Evolutionary conservation across 2,329 filamentous ascomycete species (phyloP).

Genomic region (Macrophomina pseudophaseolina): DNA sequence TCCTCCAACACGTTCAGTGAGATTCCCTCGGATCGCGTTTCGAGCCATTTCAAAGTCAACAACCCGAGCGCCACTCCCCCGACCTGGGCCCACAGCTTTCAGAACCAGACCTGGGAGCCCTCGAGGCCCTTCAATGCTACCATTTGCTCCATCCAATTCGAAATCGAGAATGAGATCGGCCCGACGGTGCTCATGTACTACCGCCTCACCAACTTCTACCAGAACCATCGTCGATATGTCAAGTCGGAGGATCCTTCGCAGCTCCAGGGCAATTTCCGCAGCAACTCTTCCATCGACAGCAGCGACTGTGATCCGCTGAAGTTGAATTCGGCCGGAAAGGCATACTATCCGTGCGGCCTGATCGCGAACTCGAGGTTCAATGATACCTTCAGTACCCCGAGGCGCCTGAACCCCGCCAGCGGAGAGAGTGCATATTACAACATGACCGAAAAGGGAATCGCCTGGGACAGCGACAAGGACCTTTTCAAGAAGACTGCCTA

Average conservation of each 20-base stretch:
- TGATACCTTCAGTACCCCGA: slow-evolving; percentile 77
- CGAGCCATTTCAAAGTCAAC: slow-evolving; percentile 72
- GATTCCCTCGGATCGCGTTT: slow-evolving; percentile 65
- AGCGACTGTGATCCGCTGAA: slow-evolving; percentile 78
- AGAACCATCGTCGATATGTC: slow-evolving; percentile 96
- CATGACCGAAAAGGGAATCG: slow-evolving; percentile 80
- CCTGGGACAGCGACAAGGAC: slow-evolving; percentile 82
- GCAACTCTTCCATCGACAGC: slow-evolving; percentile 63
- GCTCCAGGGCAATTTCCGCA: slow-evolving; percentile 73
- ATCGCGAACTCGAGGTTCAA: slow-evolving; percentile 99
- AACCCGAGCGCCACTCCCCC: slow-evolving; percentile 45
- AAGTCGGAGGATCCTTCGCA: slow-evolving; percentile 85
- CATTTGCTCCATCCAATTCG: slow-evolving; percentile 76
- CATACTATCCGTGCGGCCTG: slow-evolving; percentile 92
- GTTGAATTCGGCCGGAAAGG: slow-evolving; percentile 56
- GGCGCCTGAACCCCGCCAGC: slow-evolving; percentile 60
- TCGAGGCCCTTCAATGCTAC: slow-evolving; percentile 42
- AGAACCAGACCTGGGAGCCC: slow-evolving; percentile 43
- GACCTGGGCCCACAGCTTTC: slow-evolving; percentile 40
- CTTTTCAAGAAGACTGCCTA: slow-evolving; percentile 77
- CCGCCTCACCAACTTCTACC: slow-evolving; percentile 95
- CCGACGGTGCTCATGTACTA: slow-evolving; percentile 94
- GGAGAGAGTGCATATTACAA: slow-evolving; percentile 61
- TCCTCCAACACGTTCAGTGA: slow-evolving; percentile 42
- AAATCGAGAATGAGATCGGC: slow-evolving; percentile 76